Base-by-base conservation (phyloP, 192 early-diverging fungal genomes). In the Polychytrium aggregatum region DNA sequence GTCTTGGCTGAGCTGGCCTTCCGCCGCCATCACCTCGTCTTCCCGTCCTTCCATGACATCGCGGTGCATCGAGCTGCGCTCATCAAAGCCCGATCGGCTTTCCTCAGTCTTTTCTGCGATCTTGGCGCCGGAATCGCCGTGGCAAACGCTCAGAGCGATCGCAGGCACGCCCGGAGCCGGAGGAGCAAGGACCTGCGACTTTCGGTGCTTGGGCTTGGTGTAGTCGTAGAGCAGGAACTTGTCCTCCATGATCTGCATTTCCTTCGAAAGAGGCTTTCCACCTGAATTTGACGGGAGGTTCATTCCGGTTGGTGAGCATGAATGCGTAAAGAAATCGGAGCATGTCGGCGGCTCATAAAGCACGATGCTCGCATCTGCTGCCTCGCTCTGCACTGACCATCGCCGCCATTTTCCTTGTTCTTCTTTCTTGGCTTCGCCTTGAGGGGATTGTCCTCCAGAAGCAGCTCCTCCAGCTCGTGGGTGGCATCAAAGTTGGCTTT, bases 401-500 rank as follows among this genome's bases (percentile, higher is more conserved):
- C 47, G 37, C 60, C 56, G 5, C 52, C 62, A 28, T 56, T 30
- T 28, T 67, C 59, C 51, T 56, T 64, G 53, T 61, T 67, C 26
- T 67, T 76, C 55, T 74, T 74, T 11, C 79, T 74, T 37, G 81
- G 82, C 53, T 79, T 83, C 21, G 79, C 82, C 27, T 87, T 82
- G 17, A 98, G 74, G 0, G 91, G 94, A 44, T 93, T 90, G 28
- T 95, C 93, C 56, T 98, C 92, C n/a, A 98, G 69, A 34, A 98
- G 63, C 26, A 97, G 76, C 54, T 98, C 95, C 50, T 98, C 92
- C 20, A 98, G 63, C 39, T 98, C 94, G 56, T 95, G 82, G 22
- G 90, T 87, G 7, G 88, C 87, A 71, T 98, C 94, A 63, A 95
- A 97, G 57, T 98, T 98, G 39, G 87, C 81, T 18, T 78, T 66